phyloP scores from a whole-genome alignment of 441 rosid species.

The Macaranga tanarius region DNA sequence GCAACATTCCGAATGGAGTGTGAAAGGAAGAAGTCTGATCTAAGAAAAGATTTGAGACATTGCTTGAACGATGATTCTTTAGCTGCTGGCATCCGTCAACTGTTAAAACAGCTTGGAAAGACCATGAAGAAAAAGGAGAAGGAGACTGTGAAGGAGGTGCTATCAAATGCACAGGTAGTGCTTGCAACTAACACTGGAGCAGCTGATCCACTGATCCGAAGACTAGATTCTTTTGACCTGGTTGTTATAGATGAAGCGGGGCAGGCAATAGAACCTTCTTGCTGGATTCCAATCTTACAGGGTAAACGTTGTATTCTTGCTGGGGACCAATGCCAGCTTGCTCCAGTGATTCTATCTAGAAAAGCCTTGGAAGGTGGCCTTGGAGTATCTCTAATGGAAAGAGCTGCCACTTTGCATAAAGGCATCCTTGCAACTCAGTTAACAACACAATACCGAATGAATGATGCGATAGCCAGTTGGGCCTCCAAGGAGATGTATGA shows the following conservation, averaged over 20 bases:
- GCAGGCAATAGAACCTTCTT: conserved; percentile 95
- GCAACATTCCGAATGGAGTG: conserved; percentile 57
- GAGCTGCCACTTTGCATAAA: conserved; percentile 74
- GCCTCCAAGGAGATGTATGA: conserved; percentile 98
- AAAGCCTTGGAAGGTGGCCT: conserved; percentile 92
- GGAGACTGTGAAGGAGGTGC: conserved; percentile 77
- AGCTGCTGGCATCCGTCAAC: conserved; percentile 97
- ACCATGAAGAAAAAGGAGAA: conserved; percentile 82
- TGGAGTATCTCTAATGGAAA: conserved; percentile 80
- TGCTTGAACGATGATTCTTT: conserved; percentile 90
- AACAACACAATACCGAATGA: conserved; percentile 90
- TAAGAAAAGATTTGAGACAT: conserved; percentile 74
- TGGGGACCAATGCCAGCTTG: conserved; percentile 95
- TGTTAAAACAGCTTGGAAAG: conserved; percentile 87
- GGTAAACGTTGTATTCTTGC: conserved; percentile 88
- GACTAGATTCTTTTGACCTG: conserved; percentile 73
- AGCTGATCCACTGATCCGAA: conserved; percentile 85
- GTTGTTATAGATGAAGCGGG: conserved; percentile 97
- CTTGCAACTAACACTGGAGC: conserved; percentile 93
- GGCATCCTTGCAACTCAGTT: conserved; percentile 66
- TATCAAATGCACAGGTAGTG: conserved; percentile 84
- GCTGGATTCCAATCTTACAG: conserved; percentile 94
- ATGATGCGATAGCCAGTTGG: conserved; percentile 93
- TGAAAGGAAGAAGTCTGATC: conserved; percentile 87
- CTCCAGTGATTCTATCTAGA: conserved; percentile 87